phyloP scores from a whole-genome alignment of 1,284 basidiomycete species.

The Malassezia yamatoensis region DNA sequence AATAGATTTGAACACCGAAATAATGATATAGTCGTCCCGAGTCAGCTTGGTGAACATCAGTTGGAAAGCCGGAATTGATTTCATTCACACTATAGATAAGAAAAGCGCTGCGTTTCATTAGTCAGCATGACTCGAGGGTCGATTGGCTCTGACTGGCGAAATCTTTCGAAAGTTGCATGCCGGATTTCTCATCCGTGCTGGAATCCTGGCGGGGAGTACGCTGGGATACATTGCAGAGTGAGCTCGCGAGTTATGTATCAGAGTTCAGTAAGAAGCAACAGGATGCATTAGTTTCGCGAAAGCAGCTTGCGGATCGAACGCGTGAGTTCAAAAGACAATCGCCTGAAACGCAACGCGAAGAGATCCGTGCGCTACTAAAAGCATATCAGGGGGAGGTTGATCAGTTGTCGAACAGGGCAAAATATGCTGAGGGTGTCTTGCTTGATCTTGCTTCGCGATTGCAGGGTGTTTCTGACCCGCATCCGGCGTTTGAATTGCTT shows the following conservation, averaged over 20 bases:
- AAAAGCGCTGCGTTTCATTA: not conserved
- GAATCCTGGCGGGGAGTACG: slow-evolving; percentile 29
- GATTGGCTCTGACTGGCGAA: not conserved
- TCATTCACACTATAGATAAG: not conserved
- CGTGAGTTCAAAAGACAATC: slow-evolving; percentile 39
- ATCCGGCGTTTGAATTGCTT: slow-evolving; percentile 82
- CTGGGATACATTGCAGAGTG: slow-evolving; percentile 22
- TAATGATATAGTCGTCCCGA: slow-evolving; percentile 45
- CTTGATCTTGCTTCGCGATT: slow-evolving; percentile 59
- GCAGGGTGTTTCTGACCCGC: slow-evolving; percentile 88
- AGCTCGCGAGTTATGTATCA: slow-evolving; percentile 21
- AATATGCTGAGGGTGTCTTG: slow-evolving; percentile 83
- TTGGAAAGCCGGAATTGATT: not conserved
- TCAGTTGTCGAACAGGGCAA: slow-evolving; percentile 78
- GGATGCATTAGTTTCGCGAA: slow-evolving; percentile 32
- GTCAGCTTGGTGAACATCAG: slow-evolving; percentile 18
- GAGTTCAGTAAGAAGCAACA: slow-evolving; percentile 27
- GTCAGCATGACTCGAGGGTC: slow-evolving; percentile 16
- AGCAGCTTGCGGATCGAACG: slow-evolving; percentile 40
- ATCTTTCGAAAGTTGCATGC: not conserved
- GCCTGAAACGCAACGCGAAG: slow-evolving; percentile 28
- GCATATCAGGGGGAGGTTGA: slow-evolving; percentile 90
- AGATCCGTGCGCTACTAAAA: slow-evolving; percentile 39
- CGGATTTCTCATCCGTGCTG: slow-evolving; percentile 29
- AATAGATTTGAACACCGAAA: slow-evolving; percentile 32